phyloP scores from a whole-genome alignment of 768 basidiomycete species.

The Coprinopsis marcescibilis region DNA sequence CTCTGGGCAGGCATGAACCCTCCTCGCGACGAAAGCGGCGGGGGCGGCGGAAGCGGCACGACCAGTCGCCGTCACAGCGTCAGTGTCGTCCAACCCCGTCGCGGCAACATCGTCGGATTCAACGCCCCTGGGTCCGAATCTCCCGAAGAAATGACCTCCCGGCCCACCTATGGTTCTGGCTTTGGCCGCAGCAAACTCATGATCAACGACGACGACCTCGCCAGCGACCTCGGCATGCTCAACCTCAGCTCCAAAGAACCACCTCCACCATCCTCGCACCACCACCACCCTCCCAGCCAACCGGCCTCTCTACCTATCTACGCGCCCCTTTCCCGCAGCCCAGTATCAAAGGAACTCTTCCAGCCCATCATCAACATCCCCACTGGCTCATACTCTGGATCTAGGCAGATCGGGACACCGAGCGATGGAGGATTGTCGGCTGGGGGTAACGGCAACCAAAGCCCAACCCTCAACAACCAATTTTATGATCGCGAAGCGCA shows the following conservation, averaged over 20 bases:
- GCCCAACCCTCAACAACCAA: background rate
- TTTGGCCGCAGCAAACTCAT: slow-evolving; percentile 54
- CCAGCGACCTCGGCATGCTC: slow-evolving; percentile 60
- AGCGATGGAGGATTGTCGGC: slow-evolving; percentile 56
- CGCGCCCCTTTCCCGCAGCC: slow-evolving; percentile 60
- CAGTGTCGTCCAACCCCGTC: slow-evolving; percentile 71
- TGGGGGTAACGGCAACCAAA: slow-evolving; percentile 31
- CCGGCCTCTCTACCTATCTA: slow-evolving; percentile 76
- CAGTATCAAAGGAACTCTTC: slow-evolving; percentile 46
- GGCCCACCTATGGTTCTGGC: slow-evolving; percentile 27
- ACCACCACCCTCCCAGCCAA: slow-evolving; percentile 53
- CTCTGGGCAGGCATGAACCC: slow-evolving; percentile 70
- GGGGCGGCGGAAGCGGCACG: slow-evolving; percentile 61
- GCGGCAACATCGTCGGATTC: slow-evolving; percentile 64
- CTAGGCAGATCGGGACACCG: slow-evolving; percentile 52
- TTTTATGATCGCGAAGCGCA: slow-evolving; percentile 5
- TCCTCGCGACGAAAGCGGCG: slow-evolving; percentile 56
- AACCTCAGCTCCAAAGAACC: slow-evolving; percentile 45
- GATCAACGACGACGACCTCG: slow-evolving; percentile 77
- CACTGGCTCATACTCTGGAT: slow-evolving; percentile 36
- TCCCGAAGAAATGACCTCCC: slow-evolving; percentile 24
- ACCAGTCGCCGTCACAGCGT: slow-evolving; percentile 82
- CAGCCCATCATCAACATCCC: slow-evolving; percentile 51
- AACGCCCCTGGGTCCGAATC: slow-evolving; percentile 47
- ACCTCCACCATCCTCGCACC: slow-evolving; percentile 34